Evolutionary conservation across 139 green algal genomes (phyloP).

Genomic region (Coccomyxa sp.): DNA sequence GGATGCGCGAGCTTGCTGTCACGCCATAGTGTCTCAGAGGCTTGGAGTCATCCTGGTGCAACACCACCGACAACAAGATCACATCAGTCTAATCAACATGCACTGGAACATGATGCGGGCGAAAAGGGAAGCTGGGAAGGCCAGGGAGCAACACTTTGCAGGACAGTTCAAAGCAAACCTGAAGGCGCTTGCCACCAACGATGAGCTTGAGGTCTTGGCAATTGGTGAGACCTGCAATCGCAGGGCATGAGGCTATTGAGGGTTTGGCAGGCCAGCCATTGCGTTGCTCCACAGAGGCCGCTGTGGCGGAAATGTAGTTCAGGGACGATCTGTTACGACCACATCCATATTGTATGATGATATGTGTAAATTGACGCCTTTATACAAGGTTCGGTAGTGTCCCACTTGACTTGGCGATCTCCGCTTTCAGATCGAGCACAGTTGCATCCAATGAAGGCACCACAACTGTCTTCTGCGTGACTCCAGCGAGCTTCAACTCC

Average conservation of each 20-base stretch:
- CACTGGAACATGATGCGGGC: not conserved
- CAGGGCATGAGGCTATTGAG: too few species aligned
- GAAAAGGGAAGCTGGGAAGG: not conserved
- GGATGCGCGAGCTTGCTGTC: constrained; percentile 18
- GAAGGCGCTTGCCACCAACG: constrained; percentile 31
- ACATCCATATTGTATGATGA: not conserved
- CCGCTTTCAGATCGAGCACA: not conserved
- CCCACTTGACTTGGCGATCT: not conserved
- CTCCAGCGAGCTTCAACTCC: not conserved
- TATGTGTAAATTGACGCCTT: not conserved
- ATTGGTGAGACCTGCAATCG: too few species aligned
- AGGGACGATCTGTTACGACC: not conserved
- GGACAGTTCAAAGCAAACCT: constrained; percentile 7
- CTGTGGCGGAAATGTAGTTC: not conserved
- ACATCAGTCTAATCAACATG: not conserved
- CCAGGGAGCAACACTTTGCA: not conserved
- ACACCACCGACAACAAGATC: too few species aligned
- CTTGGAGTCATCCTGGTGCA: constrained; percentile 30
- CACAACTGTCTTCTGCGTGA: not conserved
- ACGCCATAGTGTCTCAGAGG: constrained; percentile 27
- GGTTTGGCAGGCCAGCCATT: too few species aligned
- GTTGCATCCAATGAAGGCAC: not conserved
- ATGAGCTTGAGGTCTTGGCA: constrained; percentile 40
- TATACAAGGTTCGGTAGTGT: not conserved
- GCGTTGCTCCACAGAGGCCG: not conserved